phyloP scores from a whole-genome alignment of 2,329 filamentous ascomycete genomes.

The Metarhizium anisopliae region DNA sequence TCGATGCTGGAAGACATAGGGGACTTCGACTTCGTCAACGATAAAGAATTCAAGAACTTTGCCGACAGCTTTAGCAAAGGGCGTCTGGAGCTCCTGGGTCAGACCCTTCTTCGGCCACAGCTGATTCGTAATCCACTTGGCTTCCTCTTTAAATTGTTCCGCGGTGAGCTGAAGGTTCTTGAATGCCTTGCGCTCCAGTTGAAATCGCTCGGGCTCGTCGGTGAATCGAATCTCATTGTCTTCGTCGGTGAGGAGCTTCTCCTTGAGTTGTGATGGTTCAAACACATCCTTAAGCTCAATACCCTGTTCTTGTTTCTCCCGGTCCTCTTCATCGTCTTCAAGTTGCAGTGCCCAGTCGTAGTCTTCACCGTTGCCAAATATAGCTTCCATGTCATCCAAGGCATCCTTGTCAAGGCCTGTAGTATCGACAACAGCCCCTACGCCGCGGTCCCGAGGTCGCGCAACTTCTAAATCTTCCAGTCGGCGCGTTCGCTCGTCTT shows the following conservation, averaged over 20 bases:
- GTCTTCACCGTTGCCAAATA: slow-evolving; percentile 92
- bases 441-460: slow-evolving; percentile 63
- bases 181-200: slow-evolving; percentile 84
- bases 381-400: slow-evolving; percentile 90
- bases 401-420: slow-evolving; percentile 85
- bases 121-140: slow-evolving; percentile 82
- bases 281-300: slow-evolving; percentile 97
- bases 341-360: slow-evolving; percentile 90
- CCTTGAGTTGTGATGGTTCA: slow-evolving; percentile 86
- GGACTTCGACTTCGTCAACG: slow-evolving; percentile 87
- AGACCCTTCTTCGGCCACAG: slow-evolving; percentile 83
- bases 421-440: slow-evolving; percentile 64
- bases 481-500: slow-evolving; percentile 65
- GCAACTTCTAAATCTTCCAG: slow-evolving; percentile 85
- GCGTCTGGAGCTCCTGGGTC: slow-evolving; percentile 60
- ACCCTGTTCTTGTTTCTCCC: slow-evolving; percentile 68
- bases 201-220: slow-evolving; percentile 90
- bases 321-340: slow-evolving; percentile 77
- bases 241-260: slow-evolving; percentile 91
- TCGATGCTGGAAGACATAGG: slow-evolving; percentile 95
- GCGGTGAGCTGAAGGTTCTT: slow-evolving; percentile 70
- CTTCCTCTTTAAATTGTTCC: slow-evolving; percentile 84
- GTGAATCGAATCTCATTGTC: slow-evolving; percentile 83
- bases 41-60: slow-evolving; percentile 96
- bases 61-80: slow-evolving; percentile 79